phyloP scores from a whole-genome alignment of 108 stramenopile species.

The Skeletonema potamos region DNA sequence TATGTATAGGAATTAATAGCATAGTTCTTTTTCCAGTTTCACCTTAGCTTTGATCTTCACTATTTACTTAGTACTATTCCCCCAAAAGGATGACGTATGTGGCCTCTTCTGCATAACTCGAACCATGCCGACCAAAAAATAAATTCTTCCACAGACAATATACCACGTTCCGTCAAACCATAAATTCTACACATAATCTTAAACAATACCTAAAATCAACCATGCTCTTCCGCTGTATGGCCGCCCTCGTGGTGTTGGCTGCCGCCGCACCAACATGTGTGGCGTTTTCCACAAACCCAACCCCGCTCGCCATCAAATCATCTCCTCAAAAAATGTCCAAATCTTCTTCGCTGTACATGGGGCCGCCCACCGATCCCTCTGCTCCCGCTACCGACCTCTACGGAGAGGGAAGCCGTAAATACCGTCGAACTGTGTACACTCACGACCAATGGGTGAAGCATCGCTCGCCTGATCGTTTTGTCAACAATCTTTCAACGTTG shows the following conservation, averaged over 20 bases:
- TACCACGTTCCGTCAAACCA: neutral
- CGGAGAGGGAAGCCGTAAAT: constrained; percentile 57
- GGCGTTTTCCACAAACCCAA: constrained; percentile 17
- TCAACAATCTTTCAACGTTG: constrained; percentile 42
- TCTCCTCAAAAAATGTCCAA: neutral
- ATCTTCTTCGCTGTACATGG: neutral
- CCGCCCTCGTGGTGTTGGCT: constrained; percentile 13
- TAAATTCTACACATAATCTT: neutral
- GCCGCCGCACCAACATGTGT: constrained; percentile 4
- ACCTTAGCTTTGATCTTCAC: neutral
- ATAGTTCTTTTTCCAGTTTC: neutral
- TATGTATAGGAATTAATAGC: neutral
- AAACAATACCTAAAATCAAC: neutral
- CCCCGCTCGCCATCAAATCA: too few species aligned
- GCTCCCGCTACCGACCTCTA: constrained; percentile 16
- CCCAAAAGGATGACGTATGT: neutral
- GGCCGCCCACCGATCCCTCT: neutral
- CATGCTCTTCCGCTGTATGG: constrained; percentile 18
- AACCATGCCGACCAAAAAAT: neutral
- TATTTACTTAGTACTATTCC: neutral
- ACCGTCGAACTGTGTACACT: constrained; percentile 73
- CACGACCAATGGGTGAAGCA: constrained; percentile 73
- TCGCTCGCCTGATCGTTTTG: constrained; percentile 54
- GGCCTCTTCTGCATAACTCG: neutral
- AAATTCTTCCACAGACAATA: neutral